Evolutionary conservation across 2,329 filamentous ascomycete species (phyloP), one percentile per base, ranked within the genome.

Genomic region (Coniochaeta sp.): DNA sequence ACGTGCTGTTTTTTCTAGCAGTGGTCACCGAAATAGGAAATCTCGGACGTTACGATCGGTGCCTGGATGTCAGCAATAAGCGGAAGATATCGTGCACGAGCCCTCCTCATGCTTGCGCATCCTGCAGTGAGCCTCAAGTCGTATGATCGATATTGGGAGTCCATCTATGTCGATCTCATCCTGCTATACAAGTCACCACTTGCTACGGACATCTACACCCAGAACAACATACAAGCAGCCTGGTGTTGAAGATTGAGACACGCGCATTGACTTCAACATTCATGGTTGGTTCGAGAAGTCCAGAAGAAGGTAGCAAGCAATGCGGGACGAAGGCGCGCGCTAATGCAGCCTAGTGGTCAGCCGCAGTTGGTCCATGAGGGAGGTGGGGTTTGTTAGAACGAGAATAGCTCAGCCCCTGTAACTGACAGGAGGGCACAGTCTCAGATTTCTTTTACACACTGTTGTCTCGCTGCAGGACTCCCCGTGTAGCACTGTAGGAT

Each of bases 321-420:
- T 48, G 45, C 45, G 16, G 45, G 45, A 30, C 18, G 38, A 26
- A 22, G 45, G 42, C 45, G 45, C 45, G 45, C 47, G 47, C 47
- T 49, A 49, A 35, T 49, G 47, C 47, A 47, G 40, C 27, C 42
- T 6, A 48, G 30, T 31, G 45, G 32, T 55, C 55, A 57, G 55
- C 53, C 53, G 52, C 53, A 52, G 50, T 6, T 48, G 24, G 42
- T 18, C 20, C 45, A 24, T 47, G 20, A 6, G 45, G 45, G n/a
- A 20, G 18, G n/a, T 8, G 14, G 45, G 3, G n/a, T n/a, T n/a
- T n/a, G 4, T 51, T 49, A 38, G 42, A 42, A 24, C 38, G 51
- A 35, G 52, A 55, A 50, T 49, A 48, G 53, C 48, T 51, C 51
- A 50, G 51, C 51, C 54, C 50, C 46, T 40, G 28, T 52, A 54